Base-by-base conservation (phyloP, 225 moss, liverwort and hornwort species). In the Lunularia cruciata region DNA sequence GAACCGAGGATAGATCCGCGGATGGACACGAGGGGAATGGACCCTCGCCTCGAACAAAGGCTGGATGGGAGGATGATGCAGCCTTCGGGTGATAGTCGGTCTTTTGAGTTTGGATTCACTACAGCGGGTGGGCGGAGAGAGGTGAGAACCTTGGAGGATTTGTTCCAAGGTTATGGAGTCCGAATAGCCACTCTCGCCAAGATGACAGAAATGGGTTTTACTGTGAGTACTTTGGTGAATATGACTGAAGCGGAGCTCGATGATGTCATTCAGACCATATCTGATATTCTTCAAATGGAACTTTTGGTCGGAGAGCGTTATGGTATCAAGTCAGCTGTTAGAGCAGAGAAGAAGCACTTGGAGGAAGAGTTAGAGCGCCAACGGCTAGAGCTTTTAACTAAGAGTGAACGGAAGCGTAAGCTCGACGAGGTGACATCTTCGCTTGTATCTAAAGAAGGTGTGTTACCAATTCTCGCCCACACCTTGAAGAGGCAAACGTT, bases 301-400 rank as follows among this genome's bases (percentile, higher is more conserved):
- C 96, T 96, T 43, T 70, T 96, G 79, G 90, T 96, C 67, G 96
- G 96, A 45, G 96, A 96, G 85, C 92, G 88, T 42, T 96, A 90
- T 75, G 96, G 96, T 23, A 86, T 96, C 27, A 96, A 92, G 80
- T 92, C 96, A 55, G 96, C 96, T 55, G 80, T 96, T 52, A 73
- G 96, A 77, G 96, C 96, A 43, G 92, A 90, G 82, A 87, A 86
- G 56, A 86, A 79, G 68, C 73, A 83, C 65, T 61, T 90, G 52
- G 92, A 92, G 61, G 92, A 96, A 78, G 89, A 89, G 78, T 76
- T 89, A 76, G 96, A 96, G 77, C 86, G 90, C 61, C 90, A 90
- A 71, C 86, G 96, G 32, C 48, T 96, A 77, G 96, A 96, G 73
- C 73, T 89, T 49, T 71, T 83, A 30, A 85, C 83, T 9, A 86